Base-by-base conservation (phyloP, 768 basidiomycete species). In the Termitomyces sp. region DNA sequence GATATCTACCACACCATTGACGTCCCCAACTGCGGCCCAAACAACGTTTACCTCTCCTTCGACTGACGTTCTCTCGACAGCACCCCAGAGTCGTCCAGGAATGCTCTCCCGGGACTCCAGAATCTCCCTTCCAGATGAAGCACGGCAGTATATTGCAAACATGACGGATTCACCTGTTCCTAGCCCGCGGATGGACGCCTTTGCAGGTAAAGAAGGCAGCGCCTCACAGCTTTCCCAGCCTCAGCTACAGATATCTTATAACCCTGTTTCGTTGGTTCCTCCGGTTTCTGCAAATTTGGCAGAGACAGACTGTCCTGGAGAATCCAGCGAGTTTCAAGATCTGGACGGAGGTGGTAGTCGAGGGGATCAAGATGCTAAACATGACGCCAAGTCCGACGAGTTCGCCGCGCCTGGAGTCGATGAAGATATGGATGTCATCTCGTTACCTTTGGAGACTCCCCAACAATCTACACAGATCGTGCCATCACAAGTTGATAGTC, bases 71-170 rank as follows among this genome's bases (percentile, higher is more conserved):
- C 71, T 78, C 0, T 69, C 75, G 10, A 66, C 73, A 2, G 66
- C 74, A 6, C 60, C 65, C 32, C 76, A 76, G 67, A 67, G 68
- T 61, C 70, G 71, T 23, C 69, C 70, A n/a, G 68, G 73, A 44
- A 54, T 67, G 5, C 63, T 76, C 18, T 81, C 82, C n/a, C 81
- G 86, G 56, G 86, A 87, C 53, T 91, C 88, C 9, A 80, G 81
- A 26, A 82, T 87, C 52, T 83, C 86, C 36, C 77, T 91, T 40
- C 88, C 91, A 1, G 89, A 91, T 56, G 91, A 93, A 69, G 87
- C 90, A 16, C 83, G 78, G 62, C 84, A 81, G 50, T 91, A 89
- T 66, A 86, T 90, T 57, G 78, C 83, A 40, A 83, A 80, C 64
- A 85, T 89, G 81, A 72, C 72, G 40, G 88, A 90, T 57, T 86